Conservation (phyloP, 345 rosid genomes). For the Pseudoturritis turrita region DNA sequence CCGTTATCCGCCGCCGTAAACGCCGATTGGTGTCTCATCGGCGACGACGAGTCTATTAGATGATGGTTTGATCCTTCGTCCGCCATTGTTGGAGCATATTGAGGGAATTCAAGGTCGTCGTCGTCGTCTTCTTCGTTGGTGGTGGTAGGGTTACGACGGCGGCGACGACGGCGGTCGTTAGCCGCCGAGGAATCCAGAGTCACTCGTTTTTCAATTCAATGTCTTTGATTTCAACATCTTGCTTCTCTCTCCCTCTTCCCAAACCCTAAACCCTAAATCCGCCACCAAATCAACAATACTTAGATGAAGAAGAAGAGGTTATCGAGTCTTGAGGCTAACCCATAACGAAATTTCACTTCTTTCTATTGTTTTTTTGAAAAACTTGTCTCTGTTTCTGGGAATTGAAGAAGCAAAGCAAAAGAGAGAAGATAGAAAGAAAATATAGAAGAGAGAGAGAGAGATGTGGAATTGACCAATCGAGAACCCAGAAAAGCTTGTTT, state of each 20-base stretch:
- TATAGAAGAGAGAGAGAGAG: not conserved
- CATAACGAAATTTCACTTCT: not conserved
- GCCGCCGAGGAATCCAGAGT: slow-evolving; percentile 26
- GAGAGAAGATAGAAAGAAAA: not conserved
- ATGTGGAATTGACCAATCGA: not conserved
- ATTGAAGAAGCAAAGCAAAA: not conserved
- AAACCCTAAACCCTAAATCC: not conserved
- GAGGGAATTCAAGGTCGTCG: slow-evolving; percentile 35
- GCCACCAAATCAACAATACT: not conserved
- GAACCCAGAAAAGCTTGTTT: slow-evolving; percentile 11
- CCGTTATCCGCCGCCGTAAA: slow-evolving; percentile 39
- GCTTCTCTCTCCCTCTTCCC: not conserved
- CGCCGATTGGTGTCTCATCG: slow-evolving; percentile 20
- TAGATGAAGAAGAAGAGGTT: not conserved
- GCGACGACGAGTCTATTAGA: slow-evolving; percentile 47
- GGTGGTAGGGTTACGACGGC: not conserved
- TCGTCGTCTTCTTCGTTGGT: not conserved
- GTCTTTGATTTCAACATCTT: not conserved
- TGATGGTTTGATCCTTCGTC: slow-evolving; percentile 33
- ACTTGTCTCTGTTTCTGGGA: not conserved
- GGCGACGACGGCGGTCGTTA: slow-evolving; percentile 22
- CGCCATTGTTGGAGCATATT: slow-evolving; percentile 32
- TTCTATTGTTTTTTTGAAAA: not conserved
- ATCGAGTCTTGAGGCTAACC: not conserved
- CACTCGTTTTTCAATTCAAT: not conserved